Base-by-base conservation (phyloP, 2,329 filamentous ascomycete genomes). In the Torrubiellomyces zombiae region DNA sequence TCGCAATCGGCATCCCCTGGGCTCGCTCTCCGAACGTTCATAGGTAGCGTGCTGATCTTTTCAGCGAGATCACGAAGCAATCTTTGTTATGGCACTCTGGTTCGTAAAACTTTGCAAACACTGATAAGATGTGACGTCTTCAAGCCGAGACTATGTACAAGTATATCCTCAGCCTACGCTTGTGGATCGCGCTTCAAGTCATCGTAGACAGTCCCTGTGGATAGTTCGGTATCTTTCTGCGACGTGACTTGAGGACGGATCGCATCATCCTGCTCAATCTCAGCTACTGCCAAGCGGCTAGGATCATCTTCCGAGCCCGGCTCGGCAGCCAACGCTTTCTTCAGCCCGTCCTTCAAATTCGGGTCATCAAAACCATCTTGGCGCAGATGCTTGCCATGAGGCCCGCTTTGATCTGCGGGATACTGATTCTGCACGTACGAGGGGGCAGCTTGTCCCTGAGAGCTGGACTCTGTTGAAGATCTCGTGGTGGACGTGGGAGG, bases 241-340 rank as follows among this genome's bases (percentile, higher is more conserved):
- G 39, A 39, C 14, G 40, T 35, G 20, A 38, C 39, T n/a, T 40
- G 25, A 2, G 34, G 38, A 13, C 17, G 31, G 6, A 35, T 30
- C 17, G 31, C 37, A 24, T 40, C 34, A 10, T 33, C 35, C 22
- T 36, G 28, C 29, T 43, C 32, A 17, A 66, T 49, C 34, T 54
- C 51, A 20, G 45, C 33, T 42, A 63, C 60, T 4, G 60, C 60
- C 19, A 50, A 29, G 7, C 53, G 38, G 25, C 51, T 49, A 4
- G 63, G 62, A 34, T 67, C 63, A 29, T 60, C 42, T 36, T 53
- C 45, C 5, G 50, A 54, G 3, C 61, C 62, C 30, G 56, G 53
- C 35, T 63, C 53, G 4, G 50, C 36, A 26, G 46, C 40, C 31
- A 60, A 43, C 3, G 52, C 48, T 31, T 48, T 53, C 39, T 48